Percentiles rank a stretch among this genome's conserved stretches.
These are phyloP conservation scores for Favolaschia claudopus DNA, from an alignment of 768 basidiomycete genomes.

Conservation along the genomic window DNA sequence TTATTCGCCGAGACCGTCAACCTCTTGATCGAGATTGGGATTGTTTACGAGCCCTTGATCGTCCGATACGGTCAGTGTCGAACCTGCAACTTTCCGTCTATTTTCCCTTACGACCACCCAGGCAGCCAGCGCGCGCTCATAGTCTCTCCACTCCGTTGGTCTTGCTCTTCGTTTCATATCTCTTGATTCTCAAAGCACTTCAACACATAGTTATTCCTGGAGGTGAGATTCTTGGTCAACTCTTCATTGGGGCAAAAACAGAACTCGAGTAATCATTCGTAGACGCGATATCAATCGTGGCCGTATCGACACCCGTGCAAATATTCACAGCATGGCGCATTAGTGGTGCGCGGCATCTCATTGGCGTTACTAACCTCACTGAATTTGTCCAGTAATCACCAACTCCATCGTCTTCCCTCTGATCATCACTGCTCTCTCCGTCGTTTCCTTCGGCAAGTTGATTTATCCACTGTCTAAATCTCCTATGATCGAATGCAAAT, in stretches of 20 bases:
- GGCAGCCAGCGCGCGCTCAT: slow-evolving; percentile 10
- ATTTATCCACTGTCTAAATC: background rate
- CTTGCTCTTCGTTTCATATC: background rate
- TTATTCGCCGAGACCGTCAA: slow-evolving; percentile 18
- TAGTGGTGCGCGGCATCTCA: background rate
- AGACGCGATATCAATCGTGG: background rate
- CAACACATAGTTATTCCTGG: slow-evolving; percentile 14
- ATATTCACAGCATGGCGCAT: slow-evolving; percentile 26
- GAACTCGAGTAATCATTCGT: background rate
- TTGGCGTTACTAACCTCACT: background rate
- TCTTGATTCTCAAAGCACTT: background rate
- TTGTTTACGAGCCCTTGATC: slow-evolving; percentile 24
- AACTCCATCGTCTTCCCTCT: slow-evolving; percentile 7
- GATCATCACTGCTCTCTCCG: slow-evolving; percentile 13
- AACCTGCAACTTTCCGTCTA: too few species aligned
- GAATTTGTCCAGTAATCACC: slow-evolving; percentile 11
- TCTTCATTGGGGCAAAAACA: background rate
- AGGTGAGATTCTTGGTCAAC: slow-evolving; percentile 7
- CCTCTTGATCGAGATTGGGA: slow-evolving; percentile 15
- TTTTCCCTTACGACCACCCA: background rate
- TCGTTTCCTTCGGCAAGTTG: slow-evolving; percentile 18
- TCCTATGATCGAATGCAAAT: background rate
- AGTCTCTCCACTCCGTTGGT: slow-evolving; percentile 16
- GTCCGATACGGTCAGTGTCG: slow-evolving; percentile 21
- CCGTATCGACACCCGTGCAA: slow-evolving; percentile 21